Conservation (phyloP, 768 basidiomycete genomes). For the Boletus rubropictus region DNA sequence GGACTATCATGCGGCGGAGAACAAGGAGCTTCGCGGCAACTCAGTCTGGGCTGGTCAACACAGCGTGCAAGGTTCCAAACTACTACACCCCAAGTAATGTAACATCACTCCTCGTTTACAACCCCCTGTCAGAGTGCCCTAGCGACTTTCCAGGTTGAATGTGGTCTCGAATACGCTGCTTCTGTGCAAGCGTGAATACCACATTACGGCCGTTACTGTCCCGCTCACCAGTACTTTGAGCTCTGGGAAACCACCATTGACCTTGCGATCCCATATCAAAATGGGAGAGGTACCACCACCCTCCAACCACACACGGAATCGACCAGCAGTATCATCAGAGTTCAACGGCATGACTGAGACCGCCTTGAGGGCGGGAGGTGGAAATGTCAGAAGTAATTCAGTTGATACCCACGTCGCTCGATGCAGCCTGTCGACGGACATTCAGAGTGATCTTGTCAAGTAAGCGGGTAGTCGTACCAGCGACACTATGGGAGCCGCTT, state of each 20-base stretch:
- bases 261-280: slow-evolving; percentile 85
- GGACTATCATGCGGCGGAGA: slow-evolving; percentile 19
- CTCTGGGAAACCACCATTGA: slow-evolving; percentile 90
- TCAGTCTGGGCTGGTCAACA: neutral
- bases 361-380: slow-evolving; percentile 61
- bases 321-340: slow-evolving; percentile 76
- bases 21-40: slow-evolving; percentile 9
- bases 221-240: slow-evolving; percentile 68
- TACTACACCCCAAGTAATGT: neutral
- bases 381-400: slow-evolving; percentile 87
- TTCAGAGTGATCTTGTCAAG: neutral
- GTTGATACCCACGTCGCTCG: slow-evolving; percentile 93
- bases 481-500: slow-evolving; percentile 50
- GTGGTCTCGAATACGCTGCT: slow-evolving; percentile 81
- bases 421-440: slow-evolving; percentile 59
- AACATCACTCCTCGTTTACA: slow-evolving; percentile 9
- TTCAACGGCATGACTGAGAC: slow-evolving; percentile 73
- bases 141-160: slow-evolving; percentile 77
- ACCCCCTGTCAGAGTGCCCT: slow-evolving; percentile 80
- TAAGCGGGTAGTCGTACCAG: slow-evolving; percentile 48
- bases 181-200: slow-evolving; percentile 41
- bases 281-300: slow-evolving; percentile 31
- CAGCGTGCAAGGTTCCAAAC: slow-evolving; percentile 2
- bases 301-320: slow-evolving; percentile 87
- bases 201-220: neutral